Evolutionary conservation across 2,329 filamentous ascomycete genomes (phyloP).

Genomic region (Exophiala bonariae): DNA sequence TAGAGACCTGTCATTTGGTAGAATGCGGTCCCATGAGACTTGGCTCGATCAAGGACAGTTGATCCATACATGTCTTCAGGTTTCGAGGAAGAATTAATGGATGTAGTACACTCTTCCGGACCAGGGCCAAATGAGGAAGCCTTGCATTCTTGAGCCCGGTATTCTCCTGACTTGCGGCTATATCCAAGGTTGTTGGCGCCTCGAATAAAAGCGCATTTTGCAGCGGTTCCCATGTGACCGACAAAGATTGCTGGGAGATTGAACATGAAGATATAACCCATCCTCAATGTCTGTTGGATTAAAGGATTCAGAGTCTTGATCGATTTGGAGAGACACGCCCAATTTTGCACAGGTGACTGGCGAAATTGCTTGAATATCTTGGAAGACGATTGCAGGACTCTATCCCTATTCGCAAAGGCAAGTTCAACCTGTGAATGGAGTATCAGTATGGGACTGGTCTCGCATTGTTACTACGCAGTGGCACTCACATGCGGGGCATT

Average conservation of each 20-base stretch:
- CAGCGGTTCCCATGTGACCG: constrained; percentile 46
- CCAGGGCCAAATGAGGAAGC: constrained; percentile 55
- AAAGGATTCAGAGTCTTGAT: constrained; percentile 47
- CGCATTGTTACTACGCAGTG: neutral
- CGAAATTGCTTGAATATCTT: constrained; percentile 54
- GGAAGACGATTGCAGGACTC: constrained; percentile 42
- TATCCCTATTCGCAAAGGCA: constrained; percentile 42
- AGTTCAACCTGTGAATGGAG: constrained; percentile 45
- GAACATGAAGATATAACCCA: constrained; percentile 58
- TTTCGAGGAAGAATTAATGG: constrained; percentile 23
- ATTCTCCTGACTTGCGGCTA: constrained; percentile 36
- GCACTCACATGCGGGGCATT: constrained; percentile 55
- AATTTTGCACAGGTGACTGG: constrained; percentile 44
- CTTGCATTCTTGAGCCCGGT: constrained; percentile 47
- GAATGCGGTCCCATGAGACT: constrained; percentile 44
- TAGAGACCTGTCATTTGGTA: constrained; percentile 55
- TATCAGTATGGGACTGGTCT: too few relatives aligned
- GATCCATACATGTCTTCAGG: constrained; percentile 37
- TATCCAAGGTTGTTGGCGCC: constrained; percentile 40
- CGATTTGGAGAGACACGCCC: constrained; percentile 46
- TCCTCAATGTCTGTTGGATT: constrained; percentile 48
- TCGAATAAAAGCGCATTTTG: constrained; percentile 50
- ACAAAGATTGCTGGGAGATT: constrained; percentile 49
- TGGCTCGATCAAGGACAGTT: constrained; percentile 41
- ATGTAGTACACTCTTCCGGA: constrained; percentile 41